These are phyloP conservation scores for Cavenderia fasciculata DNA, from an alignment of 78 protist species.

Conservation along the genomic window DNA sequence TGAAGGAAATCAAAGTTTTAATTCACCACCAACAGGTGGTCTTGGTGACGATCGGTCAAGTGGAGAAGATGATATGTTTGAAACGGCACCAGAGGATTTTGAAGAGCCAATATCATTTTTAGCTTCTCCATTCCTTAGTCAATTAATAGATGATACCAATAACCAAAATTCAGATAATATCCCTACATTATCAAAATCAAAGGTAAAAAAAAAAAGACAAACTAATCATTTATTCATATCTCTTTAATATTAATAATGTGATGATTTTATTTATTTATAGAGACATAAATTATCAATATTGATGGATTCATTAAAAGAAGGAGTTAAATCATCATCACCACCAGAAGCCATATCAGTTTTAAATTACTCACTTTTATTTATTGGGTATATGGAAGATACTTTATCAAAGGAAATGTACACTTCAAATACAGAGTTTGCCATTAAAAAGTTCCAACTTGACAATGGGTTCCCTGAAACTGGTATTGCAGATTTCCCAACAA, in stretches of 20 bases:
- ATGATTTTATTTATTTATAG: neutral
- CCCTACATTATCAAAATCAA: neutral
- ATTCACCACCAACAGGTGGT: neutral
- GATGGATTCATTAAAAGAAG: constrained; percentile 48
- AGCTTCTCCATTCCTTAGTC: neutral
- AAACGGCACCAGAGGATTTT: constrained; percentile 73
- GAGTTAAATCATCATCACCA: constrained; percentile 10
- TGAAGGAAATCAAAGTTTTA: neutral
- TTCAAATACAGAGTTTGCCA: constrained; percentile 15
- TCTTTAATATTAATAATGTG: neutral
- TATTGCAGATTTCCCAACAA: constrained; percentile 30
- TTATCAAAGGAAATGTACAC: constrained; percentile 10
- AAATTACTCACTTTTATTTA: constrained; percentile 22
- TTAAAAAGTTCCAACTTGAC: constrained; percentile 36
- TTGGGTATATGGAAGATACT: constrained; percentile 45
- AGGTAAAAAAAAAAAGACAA: constrained; percentile 23
- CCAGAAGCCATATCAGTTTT: constrained; percentile 21
- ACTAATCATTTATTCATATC: neutral
- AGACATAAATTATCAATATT: neutral
- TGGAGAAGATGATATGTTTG: constrained; percentile 45
- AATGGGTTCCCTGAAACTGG: constrained; percentile 31
- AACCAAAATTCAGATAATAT: neutral
- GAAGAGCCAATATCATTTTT: constrained; percentile 32
- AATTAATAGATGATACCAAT: too few relatives aligned
- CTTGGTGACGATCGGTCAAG: constrained; percentile 2